These are phyloP conservation scores for Boletus subcaerulescens DNA, from an alignment of 768 basidiomycete genomes.

Conservation along the genomic window DNA sequence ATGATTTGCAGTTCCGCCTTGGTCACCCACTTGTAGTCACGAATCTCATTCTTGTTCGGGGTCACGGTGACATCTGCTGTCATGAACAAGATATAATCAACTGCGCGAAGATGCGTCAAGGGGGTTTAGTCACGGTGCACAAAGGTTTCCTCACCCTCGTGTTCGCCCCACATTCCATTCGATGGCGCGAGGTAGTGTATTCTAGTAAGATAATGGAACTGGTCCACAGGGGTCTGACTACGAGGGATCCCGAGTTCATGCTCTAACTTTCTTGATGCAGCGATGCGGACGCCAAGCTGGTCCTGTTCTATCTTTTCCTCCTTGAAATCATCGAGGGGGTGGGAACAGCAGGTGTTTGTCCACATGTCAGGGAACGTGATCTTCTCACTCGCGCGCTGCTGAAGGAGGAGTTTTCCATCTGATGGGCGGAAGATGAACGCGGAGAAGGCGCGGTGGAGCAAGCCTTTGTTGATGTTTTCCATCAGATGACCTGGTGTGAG, in stretches of 20 bases:
- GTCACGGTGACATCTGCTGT: conserved; percentile 82
- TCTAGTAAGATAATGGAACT: conserved; percentile 91
- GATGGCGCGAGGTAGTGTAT: conserved; percentile 98
- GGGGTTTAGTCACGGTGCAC: not conserved
- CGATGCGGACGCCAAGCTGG: conserved; percentile 81
- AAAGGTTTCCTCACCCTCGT: conserved; percentile 67
- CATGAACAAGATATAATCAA: conserved; percentile 96
- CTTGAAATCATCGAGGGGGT: conserved; percentile 91
- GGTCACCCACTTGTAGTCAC: conserved; percentile 85
- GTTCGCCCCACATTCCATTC: conserved; percentile 93
- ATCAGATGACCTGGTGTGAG: conserved; percentile 75
- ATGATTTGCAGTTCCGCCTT: conserved; percentile 87
- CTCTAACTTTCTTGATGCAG: conserved; percentile 93
- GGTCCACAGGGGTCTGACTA: conserved; percentile 70
- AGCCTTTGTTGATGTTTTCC: conserved; percentile 91
- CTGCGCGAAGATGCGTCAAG: conserved; percentile 41
- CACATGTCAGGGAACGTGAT: conserved; percentile 99
- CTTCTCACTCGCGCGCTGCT: conserved; percentile 96
- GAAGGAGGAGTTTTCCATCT: conserved; percentile 90
- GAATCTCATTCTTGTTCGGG: conserved; percentile 88
- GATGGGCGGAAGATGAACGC: conserved; percentile 94
- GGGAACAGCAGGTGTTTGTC: conserved; percentile 99
- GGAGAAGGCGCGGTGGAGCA: conserved; percentile 97
- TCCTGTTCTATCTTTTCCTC: conserved; percentile 73
- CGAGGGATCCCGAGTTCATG: conserved; percentile 94